Evolutionary conservation across 441 rosid genomes (phyloP).

Genomic region (Daphne laureola): DNA sequence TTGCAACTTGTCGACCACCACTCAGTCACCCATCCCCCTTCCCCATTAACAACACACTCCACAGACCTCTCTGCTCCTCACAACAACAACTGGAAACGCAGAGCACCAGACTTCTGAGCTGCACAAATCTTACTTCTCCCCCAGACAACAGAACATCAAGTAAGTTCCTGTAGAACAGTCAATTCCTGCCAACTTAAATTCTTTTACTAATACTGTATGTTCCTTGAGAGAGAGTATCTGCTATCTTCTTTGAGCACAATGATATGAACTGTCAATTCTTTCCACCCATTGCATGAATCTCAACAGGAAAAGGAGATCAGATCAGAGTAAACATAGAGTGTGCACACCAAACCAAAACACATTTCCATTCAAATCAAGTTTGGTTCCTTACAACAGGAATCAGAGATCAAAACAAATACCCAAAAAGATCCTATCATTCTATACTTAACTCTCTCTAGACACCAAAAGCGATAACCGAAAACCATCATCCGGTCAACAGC

Average conservation of each 20-base stretch:
- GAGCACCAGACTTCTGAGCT: neutral
- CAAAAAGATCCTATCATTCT: conserved; percentile 33
- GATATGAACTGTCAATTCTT: neutral
- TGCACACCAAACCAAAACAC: conserved; percentile 72
- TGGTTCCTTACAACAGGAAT: conserved; percentile 48
- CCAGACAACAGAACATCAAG: too few species aligned
- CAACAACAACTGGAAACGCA: conserved; percentile 1
- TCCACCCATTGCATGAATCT: conserved; percentile 11
- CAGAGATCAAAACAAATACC: conserved; percentile 14
- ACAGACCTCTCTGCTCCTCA: neutral
- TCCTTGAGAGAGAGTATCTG: too few species aligned
- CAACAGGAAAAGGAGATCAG: neutral
- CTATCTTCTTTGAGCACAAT: neutral
- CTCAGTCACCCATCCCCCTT: conserved; percentile 8
- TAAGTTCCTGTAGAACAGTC: too few species aligned
- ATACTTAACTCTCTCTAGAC: conserved; percentile 41
- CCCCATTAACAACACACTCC: conserved; percentile 2
- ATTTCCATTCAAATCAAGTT: conserved; percentile 47
- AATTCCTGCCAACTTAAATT: too few species aligned
- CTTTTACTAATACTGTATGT: too few species aligned
- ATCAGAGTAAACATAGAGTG: conserved; percentile 7
- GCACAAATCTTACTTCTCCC: too few species aligned
- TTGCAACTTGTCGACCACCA: conserved; percentile 29
- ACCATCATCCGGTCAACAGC: conserved; percentile 47
- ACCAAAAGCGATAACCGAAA: conserved; percentile 30